Base-by-base conservation (phyloP, 2,329 filamentous ascomycete genomes). In the Acarospora socialis region DNA sequence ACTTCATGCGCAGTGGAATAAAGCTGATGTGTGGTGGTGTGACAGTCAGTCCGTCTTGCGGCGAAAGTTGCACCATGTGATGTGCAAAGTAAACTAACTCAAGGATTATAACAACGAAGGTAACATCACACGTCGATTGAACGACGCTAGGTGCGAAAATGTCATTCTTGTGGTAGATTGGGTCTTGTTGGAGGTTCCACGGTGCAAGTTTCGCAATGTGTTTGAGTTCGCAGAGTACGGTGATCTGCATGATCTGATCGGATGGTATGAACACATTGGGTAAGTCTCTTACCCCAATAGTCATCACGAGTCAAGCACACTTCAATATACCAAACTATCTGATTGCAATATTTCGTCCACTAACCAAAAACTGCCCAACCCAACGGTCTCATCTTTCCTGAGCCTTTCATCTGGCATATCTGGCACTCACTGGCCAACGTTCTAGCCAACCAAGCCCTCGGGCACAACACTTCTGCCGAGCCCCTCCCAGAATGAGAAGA, bases 371-470 rank as follows among this genome's bases (percentile, higher is more conserved):
- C n/a, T n/a, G n/a, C n/a, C n/a, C n/a, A 8, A n/a, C 3, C 20
- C 9, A 27, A 15, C 4, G 30, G 33, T 6, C 33, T 42, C 10
- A 27, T 42, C 10, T 17, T 42, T 22, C 38, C 38, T 4, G 40
- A 42, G 29, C 26, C 35, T 2, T 40, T 42, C 14, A 26, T 40
- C 6, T 42, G 40, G 38, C 33, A 42, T 25, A 14, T 42, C 7
- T 37, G 40, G 21, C 25, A 37, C 24, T 36, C 32, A 20, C 23
- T 36, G 17, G 35, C 35, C 7, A 38, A 36, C 19, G 34, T 30
- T 9, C 29, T 42, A 12, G 35, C 28, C 29, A 37, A 37, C 23
- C 37, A 32, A 25, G 23, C 23, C 12, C 30, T 35, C n/a, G 39
- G 39, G 13, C 20, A 25, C 13, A 33, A 28, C 10, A n/a, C 28